Evolutionary conservation across 805 yeast species (phyloP).

Genomic region (Sugiyamaella chiloensis): DNA sequence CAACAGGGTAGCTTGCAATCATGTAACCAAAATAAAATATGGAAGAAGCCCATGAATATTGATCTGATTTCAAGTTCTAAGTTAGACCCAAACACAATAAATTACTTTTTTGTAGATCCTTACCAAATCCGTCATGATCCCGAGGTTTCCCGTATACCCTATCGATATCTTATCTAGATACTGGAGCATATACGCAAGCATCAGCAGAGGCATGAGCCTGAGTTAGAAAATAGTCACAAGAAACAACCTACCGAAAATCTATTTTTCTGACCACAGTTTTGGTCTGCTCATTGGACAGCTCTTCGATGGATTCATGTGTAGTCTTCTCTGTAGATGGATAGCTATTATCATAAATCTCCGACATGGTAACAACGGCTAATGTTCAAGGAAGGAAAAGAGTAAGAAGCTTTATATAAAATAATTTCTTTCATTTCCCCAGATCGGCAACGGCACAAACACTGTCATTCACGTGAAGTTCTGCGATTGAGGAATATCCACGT

Average conservation of each 20-base stretch:
- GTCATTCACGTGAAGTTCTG: neutral
- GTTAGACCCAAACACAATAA: no score
- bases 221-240: neutral
- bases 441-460: neutral
- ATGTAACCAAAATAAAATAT: conserved; percentile 46
- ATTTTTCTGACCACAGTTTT: neutral
- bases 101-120: conserved; percentile 51
- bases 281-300: neutral
- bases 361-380: neutral
- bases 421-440: neutral
- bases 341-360: neutral
- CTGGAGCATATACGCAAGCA: conserved; percentile 18
- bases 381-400: neutral
- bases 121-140: conserved; percentile 31
- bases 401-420: neutral
- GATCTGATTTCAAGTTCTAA: conserved; percentile 32
- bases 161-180: conserved; percentile 47
- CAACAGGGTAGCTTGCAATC: conserved; percentile 43
- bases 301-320: neutral
- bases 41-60: conserved; percentile 43
- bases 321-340: neutral
- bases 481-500: neutral
- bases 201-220: conserved; percentile 16
- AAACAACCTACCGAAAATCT: neutral
- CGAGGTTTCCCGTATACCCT: neutral